phyloP scores from a whole-genome alignment of 768 basidiomycete species.

The Cystobasidium ongulense region DNA sequence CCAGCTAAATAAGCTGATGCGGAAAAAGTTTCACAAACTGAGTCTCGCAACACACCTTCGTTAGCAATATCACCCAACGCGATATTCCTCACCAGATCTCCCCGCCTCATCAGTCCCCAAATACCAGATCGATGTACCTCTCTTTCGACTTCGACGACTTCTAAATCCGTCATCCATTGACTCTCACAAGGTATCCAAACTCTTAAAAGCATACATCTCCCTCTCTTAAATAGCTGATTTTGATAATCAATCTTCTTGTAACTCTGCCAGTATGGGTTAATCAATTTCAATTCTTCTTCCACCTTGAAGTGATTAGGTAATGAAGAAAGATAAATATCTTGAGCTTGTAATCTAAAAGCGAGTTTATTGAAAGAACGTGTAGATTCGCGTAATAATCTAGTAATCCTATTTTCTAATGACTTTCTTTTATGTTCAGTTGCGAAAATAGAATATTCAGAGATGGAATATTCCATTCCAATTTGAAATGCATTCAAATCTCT shows the following conservation, averaged over 20 bases:
- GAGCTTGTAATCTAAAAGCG: conserved; percentile 36
- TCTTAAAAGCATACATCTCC: conserved; percentile 34
- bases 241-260: neutral
- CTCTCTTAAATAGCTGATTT: conserved; percentile 32
- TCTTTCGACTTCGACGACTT: conserved; percentile 39
- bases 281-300: neutral
- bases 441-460: conserved; percentile 33
- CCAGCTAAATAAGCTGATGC: too few relatives aligned
- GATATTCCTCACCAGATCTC: conserved; percentile 38
- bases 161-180: conserved; percentile 40
- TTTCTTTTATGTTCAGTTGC: conserved; percentile 47
- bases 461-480: neutral
- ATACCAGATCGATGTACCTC: neutral
- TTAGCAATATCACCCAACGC: conserved; percentile 36
- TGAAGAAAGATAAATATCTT: neutral
- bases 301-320: too few relatives aligned
- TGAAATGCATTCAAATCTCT: conserved; percentile 37
- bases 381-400: conserved; percentile 28
- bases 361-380: conserved; percentile 39
- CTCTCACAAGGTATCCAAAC: conserved; percentile 38
- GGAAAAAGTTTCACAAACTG: neutral
- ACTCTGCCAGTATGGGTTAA: conserved; percentile 5
- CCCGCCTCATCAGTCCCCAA: conserved; percentile 28
- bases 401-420: conserved; percentile 35
- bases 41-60: conserved; percentile 12